Percentiles rank a stretch among this genome's conserved stretches.
phyloP scores from a whole-genome alignment of 441 rosid genomes.

The Aleurites moluccanus region DNA sequence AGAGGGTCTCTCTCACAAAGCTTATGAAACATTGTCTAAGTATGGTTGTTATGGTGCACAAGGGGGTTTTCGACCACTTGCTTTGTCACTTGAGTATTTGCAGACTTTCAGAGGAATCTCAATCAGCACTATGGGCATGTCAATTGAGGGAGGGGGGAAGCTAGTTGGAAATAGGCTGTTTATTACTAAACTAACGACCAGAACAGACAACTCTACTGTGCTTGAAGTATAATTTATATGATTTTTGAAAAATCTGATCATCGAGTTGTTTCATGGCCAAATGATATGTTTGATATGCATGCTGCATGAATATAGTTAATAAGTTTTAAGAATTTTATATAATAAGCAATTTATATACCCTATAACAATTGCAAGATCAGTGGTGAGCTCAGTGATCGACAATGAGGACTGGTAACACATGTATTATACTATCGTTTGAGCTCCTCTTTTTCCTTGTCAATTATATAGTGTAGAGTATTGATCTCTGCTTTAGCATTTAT shows the following conservation, averaged over 20 bases:
- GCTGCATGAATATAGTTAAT: background rate
- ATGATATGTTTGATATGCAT: background rate
- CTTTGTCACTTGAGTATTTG: too few relatives aligned
- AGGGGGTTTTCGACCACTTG: too few relatives aligned
- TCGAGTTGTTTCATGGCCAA: background rate
- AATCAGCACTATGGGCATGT: background rate
- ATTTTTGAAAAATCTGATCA: background rate
- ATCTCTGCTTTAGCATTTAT: conserved; percentile 20
- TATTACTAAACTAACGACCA: background rate
- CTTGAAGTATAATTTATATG: background rate
- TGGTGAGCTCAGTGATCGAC: conserved; percentile 15
- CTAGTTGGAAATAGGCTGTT: background rate
- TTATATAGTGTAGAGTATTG: conserved; percentile 2
- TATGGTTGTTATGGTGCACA: too few relatives aligned
- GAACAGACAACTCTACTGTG: background rate
- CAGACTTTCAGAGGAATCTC: background rate
- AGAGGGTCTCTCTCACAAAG: background rate
- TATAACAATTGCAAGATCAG: conserved; percentile 13
- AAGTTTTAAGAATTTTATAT: too few relatives aligned
- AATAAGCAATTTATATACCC: background rate
- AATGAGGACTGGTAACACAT: background rate
- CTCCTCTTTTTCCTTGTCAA: background rate
- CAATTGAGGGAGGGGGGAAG: background rate
- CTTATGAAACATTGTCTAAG: too few relatives aligned
- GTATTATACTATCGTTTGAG: background rate